Conservation (phyloP, 1,284 basidiomycete species). For the Rhodotorula sp. region DNA sequence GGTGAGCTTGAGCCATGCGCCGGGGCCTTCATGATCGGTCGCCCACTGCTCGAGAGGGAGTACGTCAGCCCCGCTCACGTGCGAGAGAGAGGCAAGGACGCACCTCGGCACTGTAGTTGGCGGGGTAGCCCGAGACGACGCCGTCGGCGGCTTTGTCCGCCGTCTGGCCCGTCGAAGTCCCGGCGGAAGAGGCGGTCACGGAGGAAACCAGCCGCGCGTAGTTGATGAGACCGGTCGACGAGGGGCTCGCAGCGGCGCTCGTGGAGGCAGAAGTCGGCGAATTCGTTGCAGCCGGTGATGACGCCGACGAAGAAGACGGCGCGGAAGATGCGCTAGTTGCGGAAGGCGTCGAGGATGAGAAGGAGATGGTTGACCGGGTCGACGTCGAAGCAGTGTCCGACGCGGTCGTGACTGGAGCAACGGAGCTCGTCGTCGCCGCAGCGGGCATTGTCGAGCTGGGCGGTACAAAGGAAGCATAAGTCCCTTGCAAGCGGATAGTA, state of each 20-base stretch:
- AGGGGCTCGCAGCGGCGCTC: not conserved
- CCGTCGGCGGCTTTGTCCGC: conserved; percentile 37
- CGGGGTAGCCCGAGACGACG: conserved; percentile 31
- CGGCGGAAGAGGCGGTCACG: conserved; percentile 13
- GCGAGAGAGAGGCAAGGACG: too few species aligned
- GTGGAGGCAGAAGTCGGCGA: not conserved
- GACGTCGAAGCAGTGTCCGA: not conserved
- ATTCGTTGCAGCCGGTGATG: not conserved
- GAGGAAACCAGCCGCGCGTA: not conserved
- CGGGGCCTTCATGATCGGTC: conserved; percentile 1
- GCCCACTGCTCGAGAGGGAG: conserved; percentile 16
- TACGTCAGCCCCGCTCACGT: not conserved
- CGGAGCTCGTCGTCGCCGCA: too few species aligned
- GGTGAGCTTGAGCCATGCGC: conserved; percentile 20
- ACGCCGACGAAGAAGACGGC: not conserved
- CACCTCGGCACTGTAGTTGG: conserved; percentile 6
- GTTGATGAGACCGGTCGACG: not conserved
- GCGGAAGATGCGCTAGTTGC: not conserved
- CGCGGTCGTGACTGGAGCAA: not conserved
- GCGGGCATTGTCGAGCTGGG: conserved; percentile 6
- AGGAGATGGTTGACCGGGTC: not conserved
- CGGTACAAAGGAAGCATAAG: not conserved
- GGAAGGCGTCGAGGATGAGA: not conserved
- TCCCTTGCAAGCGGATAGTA: not conserved
- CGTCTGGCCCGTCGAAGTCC: conserved; percentile 8